Percentiles rank a stretch among this genome's conserved stretches.
phyloP scores from a whole-genome alignment of 75 land plant genomes.

The Cryptomeria japonica region DNA sequence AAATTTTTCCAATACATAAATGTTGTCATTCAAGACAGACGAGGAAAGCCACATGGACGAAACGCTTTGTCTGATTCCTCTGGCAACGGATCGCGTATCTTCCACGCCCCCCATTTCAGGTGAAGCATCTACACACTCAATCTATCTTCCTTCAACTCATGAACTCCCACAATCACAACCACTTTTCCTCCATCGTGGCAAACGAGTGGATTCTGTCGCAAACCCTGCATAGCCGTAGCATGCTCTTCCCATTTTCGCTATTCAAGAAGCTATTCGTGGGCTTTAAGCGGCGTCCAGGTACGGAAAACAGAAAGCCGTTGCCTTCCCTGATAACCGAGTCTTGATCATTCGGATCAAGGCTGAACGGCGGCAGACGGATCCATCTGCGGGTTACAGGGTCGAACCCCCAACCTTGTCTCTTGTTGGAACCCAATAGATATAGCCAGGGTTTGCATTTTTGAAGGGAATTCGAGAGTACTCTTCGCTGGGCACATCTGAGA shows the following conservation, averaged over 20 bases:
- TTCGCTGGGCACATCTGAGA: too few species aligned
- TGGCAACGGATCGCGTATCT: constrained; percentile 35
- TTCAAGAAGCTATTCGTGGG: constrained; percentile 33
- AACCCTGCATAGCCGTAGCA: constrained; percentile 23
- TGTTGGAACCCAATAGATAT: not conserved
- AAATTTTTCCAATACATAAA: constrained; percentile 31
- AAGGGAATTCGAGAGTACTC: not conserved
- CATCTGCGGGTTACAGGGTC: constrained; percentile 30
- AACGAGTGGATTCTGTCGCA: constrained; percentile 46
- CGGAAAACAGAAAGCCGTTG: constrained; percentile 27
- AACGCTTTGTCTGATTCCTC: constrained; percentile 20
- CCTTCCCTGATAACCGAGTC: constrained; percentile 11
- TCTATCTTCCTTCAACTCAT: constrained; percentile 34
- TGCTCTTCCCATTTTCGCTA: constrained; percentile 13
- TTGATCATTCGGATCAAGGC: not conserved
- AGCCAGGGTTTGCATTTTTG: not conserved
- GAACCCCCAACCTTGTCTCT: not conserved
- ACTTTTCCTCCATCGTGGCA: constrained; percentile 17
- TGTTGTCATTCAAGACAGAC: not conserved
- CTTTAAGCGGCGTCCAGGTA: constrained; percentile 24
- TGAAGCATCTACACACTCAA: constrained; percentile 33
- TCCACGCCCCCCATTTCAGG: constrained; percentile 13
- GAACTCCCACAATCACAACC: constrained; percentile 43
- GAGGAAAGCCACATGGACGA: constrained; percentile 40
- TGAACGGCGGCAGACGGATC: constrained; percentile 10